Evolutionary conservation across 2,329 filamentous ascomycete genomes (phyloP).

Genomic region (Epichloe hybrida): DNA sequence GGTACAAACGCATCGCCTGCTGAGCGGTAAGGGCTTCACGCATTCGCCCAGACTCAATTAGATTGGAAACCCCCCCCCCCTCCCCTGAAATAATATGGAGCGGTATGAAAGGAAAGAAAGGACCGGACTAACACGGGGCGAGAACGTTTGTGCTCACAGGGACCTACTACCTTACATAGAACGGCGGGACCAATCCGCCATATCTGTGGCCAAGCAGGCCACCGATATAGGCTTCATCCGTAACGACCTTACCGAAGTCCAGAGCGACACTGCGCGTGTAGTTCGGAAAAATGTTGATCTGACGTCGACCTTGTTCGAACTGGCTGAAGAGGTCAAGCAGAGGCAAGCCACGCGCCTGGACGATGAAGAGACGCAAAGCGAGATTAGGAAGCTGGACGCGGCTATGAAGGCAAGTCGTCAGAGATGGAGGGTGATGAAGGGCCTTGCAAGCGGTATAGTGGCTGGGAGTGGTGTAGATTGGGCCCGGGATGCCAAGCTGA

Average conservation of each 20-base stretch:
- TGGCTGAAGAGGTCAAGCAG: slow-evolving; percentile 42
- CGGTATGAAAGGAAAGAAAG: background rate
- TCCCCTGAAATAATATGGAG: background rate
- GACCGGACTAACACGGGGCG: background rate
- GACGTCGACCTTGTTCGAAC: slow-evolving; percentile 46
- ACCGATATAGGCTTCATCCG: slow-evolving; percentile 36
- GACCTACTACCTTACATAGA: slow-evolving; percentile 54
- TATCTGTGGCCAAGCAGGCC: slow-evolving; percentile 46
- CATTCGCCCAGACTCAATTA: background rate
- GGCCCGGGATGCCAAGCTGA: slow-evolving; percentile 54
- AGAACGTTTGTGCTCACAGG: slow-evolving; percentile 23
- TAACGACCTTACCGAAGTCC: slow-evolving; percentile 39
- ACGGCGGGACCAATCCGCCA: slow-evolving; percentile 53
- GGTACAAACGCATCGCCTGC: slow-evolving; percentile 48
- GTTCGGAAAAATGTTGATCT: slow-evolving; percentile 49
- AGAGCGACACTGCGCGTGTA: slow-evolving; percentile 43
- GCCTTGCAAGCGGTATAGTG: slow-evolving; percentile 62
- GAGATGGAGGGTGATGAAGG: slow-evolving; percentile 64
- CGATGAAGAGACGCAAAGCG: slow-evolving; percentile 36
- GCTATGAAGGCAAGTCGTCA: slow-evolving; percentile 49
- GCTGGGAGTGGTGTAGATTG: slow-evolving; percentile 75
- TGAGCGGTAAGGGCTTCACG: slow-evolving; percentile 43
- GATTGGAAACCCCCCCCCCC: too few relatives aligned
- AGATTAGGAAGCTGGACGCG: slow-evolving; percentile 44
- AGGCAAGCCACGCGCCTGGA: slow-evolving; percentile 40